Evolutionary conservation across 106 monocot genomes (phyloP), one percentile per base, ranked within the genome.

Genomic region (Ottelia alismoides): DNA sequence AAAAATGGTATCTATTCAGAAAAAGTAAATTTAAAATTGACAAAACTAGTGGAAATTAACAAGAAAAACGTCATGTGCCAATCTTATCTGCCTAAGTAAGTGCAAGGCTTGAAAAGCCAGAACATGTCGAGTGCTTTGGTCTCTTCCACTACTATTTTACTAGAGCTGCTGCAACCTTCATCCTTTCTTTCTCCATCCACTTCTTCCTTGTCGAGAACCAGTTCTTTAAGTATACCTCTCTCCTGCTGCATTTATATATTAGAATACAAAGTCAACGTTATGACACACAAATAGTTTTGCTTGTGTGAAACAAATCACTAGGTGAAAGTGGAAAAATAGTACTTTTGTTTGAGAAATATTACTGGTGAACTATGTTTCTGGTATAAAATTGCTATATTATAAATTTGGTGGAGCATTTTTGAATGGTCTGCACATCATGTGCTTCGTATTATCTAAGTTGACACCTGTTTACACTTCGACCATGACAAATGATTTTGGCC

Each of bases 41-140:
- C n/a, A n/a, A n/a, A n/a, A n/a, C n/a, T n/a, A n/a, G n/a, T n/a
- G n/a, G n/a, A n/a, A n/a, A n/a, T n/a, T n/a, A n/a, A n/a, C n/a
- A n/a, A n/a, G n/a, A n/a, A n/a, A n/a, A n/a, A n/a, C n/a, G n/a
- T n/a, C n/a, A n/a, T n/a, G n/a, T n/a, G 22, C 50, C 21, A 20
- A 50, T 20, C 28, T 56, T 19, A 61, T 50, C 54, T 46, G n/a
- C 65, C 71, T 9, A 80, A 32, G 50, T 80, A 80, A 51, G 62
- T 69, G 84, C 88, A 94, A 22, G 94, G 88, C 62, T 84, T 94
- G 27, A 88, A 64, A 69, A 94, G 81, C 88, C 94, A 94, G 45
- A 94, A 83, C 63, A 94, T 30, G 65, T 80, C 76, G 31, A 65
- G 11, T 25, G 80, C 28, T 44, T 65, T 78, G 5, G 68, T 72